Conservation (phyloP, 2,329 filamentous ascomycete species). For the Claviceps digitariae region DNA sequence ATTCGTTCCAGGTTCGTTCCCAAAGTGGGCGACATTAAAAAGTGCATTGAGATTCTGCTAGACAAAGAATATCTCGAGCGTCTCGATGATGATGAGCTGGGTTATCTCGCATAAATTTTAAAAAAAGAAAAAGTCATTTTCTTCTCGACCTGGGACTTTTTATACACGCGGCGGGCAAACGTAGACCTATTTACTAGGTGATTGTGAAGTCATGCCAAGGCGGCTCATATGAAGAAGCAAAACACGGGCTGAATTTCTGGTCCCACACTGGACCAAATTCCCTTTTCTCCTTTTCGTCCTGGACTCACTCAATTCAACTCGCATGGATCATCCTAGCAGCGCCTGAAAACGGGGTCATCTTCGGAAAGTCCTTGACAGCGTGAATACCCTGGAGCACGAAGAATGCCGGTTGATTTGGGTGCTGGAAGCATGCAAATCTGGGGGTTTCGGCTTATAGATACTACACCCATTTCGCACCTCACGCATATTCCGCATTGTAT, state of each 20-base stretch:
- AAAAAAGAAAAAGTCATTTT: not conserved
- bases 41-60: conserved; percentile 95
- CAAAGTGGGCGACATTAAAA: conserved; percentile 94
- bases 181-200: not conserved
- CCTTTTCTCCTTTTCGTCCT: no score
- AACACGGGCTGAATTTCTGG: not conserved
- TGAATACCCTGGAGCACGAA: not conserved
- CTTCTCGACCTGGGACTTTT: not conserved
- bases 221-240: not conserved
- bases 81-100: conserved; percentile 83
- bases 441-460: not conserved
- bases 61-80: conserved; percentile 99
- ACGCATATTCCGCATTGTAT: no score
- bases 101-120: conserved; percentile 61
- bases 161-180: not conserved
- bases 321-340: not conserved
- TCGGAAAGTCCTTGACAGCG: not conserved
- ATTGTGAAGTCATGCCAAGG: not conserved
- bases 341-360: not conserved
- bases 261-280: not conserved
- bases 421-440: not conserved
- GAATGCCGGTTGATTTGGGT: no score
- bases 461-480: not conserved
- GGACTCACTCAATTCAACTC: no score
- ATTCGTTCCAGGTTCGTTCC: conserved; percentile 88